These are phyloP conservation scores for Anethum foeniculum DNA, from an alignment of 140 eudicot genomes.

Conservation along the genomic window DNA sequence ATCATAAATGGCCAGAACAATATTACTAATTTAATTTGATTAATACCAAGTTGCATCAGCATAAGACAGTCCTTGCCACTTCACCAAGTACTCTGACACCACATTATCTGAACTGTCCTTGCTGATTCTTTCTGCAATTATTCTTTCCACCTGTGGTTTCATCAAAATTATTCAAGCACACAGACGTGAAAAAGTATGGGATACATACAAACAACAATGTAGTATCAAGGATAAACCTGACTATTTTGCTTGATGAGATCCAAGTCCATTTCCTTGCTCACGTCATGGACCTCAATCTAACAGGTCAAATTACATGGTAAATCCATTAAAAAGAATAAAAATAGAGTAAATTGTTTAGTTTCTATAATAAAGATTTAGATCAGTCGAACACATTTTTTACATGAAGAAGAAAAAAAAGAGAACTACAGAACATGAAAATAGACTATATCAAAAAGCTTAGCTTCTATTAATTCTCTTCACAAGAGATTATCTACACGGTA, in stretches of 20 bases:
- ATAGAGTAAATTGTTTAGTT: not conserved
- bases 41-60: slow-evolving; percentile 98
- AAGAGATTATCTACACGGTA: not conserved
- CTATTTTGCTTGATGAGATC: slow-evolving; percentile 91
- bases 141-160: slow-evolving; percentile 73
- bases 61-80: slow-evolving; percentile 98
- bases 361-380: not conserved
- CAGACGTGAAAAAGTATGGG: slow-evolving; percentile 1
- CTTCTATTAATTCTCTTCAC: not conserved
- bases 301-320: not conserved
- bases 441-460: not conserved
- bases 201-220: slow-evolving; percentile 11
- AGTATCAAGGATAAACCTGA: slow-evolving; percentile 47
- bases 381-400: not conserved
- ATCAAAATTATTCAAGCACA: slow-evolving; percentile 3
- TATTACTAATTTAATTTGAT: not conserved
- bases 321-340: not conserved
- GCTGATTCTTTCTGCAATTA: slow-evolving; percentile 74
- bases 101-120: slow-evolving; percentile 47
- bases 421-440: not conserved
- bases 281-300: slow-evolving; percentile 95
- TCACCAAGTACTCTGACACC: slow-evolving; percentile 83
- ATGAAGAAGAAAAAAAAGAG: not conserved
- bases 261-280: slow-evolving; percentile 99
- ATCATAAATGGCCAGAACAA: slow-evolving; percentile 5